phyloP scores from a whole-genome alignment of 2,329 filamentous ascomycete species.

The Fusarium bulbicola region DNA sequence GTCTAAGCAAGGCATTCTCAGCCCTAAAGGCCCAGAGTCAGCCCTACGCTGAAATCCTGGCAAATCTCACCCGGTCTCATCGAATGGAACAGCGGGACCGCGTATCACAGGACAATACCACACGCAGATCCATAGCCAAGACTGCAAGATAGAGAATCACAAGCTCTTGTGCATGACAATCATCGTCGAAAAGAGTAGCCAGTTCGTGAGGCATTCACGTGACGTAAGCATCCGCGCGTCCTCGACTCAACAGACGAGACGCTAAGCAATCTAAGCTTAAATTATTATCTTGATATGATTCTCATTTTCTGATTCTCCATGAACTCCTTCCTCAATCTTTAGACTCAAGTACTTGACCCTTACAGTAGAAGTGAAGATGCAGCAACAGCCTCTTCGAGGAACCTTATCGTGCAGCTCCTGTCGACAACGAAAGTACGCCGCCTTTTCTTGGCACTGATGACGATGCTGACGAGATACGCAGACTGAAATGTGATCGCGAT shows the following conservation, averaged over 20 bases:
- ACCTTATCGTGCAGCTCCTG: slow-evolving; percentile 24
- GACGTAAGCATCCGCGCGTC: slow-evolving; percentile 4
- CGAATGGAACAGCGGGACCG: background rate
- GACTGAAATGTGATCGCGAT: slow-evolving; percentile 33
- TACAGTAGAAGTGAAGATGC: background rate
- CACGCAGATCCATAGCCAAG: background rate
- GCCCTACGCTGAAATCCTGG: background rate
- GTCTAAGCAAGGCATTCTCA: slow-evolving; percentile 7
- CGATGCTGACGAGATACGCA: background rate
- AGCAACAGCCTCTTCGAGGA: background rate
- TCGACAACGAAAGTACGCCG: slow-evolving; percentile 14
- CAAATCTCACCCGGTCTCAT: background rate
- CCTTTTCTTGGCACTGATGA: background rate
- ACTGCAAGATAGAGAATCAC: background rate
- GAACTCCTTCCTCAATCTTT: background rate
- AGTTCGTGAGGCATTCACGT: background rate
- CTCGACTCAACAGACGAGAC: background rate
- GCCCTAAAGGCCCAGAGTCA: background rate
- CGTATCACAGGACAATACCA: background rate
- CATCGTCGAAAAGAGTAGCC: background rate
- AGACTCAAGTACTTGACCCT: accelerated
- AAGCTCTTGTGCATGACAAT: background rate
- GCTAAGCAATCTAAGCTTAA: slow-evolving; percentile 20
- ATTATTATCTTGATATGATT: background rate
- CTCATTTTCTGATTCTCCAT: background rate